Conservation (phyloP, 352 stramenopile species). For the Globisporangium abappressorium region DNA sequence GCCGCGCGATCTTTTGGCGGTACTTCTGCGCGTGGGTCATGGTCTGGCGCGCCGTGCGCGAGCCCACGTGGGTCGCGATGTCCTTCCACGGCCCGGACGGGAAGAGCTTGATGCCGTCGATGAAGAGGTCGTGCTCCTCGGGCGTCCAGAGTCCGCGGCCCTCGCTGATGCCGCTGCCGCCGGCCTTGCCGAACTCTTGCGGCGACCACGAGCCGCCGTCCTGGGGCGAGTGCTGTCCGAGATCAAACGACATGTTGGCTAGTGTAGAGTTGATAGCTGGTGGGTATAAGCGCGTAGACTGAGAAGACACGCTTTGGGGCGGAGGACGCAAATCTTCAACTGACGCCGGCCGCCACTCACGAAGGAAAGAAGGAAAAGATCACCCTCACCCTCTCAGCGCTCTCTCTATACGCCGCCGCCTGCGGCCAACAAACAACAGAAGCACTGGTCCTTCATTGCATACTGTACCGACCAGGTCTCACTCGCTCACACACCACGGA, state of each 20-base stretch:
- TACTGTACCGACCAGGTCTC: not conserved
- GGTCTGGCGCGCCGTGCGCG: conserved; percentile 68
- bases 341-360: conserved; percentile 23
- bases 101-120: conserved; percentile 77
- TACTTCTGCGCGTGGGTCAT: conserved; percentile 87
- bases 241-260: conserved; percentile 20
- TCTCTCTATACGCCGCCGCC: not conserved
- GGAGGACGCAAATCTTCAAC: conserved; percentile 57
- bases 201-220: conserved; percentile 13
- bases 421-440: not conserved
- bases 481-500: not conserved
- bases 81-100: conserved; percentile 75
- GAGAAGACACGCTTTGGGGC: conserved; percentile 17
- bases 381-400: not conserved
- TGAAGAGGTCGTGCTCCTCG: conserved; percentile 72
- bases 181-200: conserved; percentile 18
- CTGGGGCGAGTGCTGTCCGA: conserved; percentile 14
- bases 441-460: not conserved
- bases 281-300: not conserved
- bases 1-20: conserved; percentile 75
- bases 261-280: not conserved
- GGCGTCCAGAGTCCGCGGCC: conserved; percentile 69
- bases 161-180: conserved; percentile 36
- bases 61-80: conserved; percentile 68
- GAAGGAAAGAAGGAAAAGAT: not conserved